Percentiles rank a stretch among this genome's conserved stretches.
These are phyloP conservation scores for Ustilago hordei DNA, from an alignment of 1,284 basidiomycete species.

Conservation along the genomic window DNA sequence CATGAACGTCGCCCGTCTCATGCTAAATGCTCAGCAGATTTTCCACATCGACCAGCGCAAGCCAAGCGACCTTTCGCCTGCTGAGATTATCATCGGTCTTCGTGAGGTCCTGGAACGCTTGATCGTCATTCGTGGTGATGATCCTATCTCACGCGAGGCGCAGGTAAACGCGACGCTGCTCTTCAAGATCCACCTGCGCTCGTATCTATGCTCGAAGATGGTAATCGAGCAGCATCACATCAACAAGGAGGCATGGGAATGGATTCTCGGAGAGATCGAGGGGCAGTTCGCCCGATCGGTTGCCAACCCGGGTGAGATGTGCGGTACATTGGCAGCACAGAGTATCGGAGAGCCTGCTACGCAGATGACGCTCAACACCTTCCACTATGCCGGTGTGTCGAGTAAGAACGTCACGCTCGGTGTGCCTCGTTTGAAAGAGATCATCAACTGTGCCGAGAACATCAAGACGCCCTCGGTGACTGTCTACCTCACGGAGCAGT, in stretches of 20 bases:
- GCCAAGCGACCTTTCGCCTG: slow-evolving; percentile 89
- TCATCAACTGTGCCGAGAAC: slow-evolving; percentile 98
- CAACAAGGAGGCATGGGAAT: slow-evolving; percentile 84
- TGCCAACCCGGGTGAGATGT: slow-evolving; percentile 97
- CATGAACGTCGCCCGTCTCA: slow-evolving; percentile 86
- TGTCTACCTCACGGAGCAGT: slow-evolving; percentile 76
- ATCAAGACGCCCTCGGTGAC: slow-evolving; percentile 97
- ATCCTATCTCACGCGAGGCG: slow-evolving; percentile 78
- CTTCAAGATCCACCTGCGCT: slow-evolving; percentile 79
- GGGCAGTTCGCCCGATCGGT: slow-evolving; percentile 78
- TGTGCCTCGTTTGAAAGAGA: slow-evolving; percentile 97
- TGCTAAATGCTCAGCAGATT: slow-evolving; percentile 95
- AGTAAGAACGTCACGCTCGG: slow-evolving; percentile 99
- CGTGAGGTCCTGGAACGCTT: slow-evolving; percentile 59
- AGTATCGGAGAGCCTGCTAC: slow-evolving; percentile 99
- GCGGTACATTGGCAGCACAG: slow-evolving; percentile 95
- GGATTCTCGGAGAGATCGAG: slow-evolving; percentile 96
- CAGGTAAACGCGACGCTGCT: slow-evolving; percentile 90
- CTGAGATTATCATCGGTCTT: slow-evolving; percentile 85
- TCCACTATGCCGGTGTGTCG: slow-evolving; percentile 97
- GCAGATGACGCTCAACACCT: slow-evolving; percentile 99
- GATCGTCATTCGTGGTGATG: slow-evolving; percentile 80
- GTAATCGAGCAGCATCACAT: slow-evolving; percentile 67
- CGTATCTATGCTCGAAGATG: slow-evolving; percentile 67
- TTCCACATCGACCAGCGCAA: slow-evolving; percentile 96